These are phyloP conservation scores for Macrolepiota albuminosa DNA, from an alignment of 768 basidiomycete genomes.

Conservation along the genomic window DNA sequence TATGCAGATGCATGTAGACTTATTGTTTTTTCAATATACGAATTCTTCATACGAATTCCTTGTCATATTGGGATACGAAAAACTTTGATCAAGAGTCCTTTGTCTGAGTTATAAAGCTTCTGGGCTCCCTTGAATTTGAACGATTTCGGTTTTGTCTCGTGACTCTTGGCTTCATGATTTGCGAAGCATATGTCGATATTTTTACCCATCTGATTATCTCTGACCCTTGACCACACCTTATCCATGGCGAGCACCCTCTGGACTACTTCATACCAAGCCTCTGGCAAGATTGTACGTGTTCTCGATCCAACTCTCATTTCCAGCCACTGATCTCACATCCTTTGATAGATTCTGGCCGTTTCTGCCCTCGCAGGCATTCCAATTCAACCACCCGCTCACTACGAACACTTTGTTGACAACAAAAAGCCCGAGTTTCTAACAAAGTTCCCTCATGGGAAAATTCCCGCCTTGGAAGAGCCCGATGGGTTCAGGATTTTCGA, in stretches of 20 bases:
- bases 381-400: constrained; percentile 47
- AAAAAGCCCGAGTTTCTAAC: constrained; percentile 60
- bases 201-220: neutral
- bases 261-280: constrained; percentile 35
- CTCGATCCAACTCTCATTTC: neutral
- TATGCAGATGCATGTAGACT: neutral
- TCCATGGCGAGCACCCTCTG: constrained; percentile 54
- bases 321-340: neutral
- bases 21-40: neutral
- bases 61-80: neutral
- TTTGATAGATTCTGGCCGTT: constrained; percentile 40
- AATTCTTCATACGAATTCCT: neutral
- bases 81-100: neutral
- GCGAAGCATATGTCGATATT: neutral
- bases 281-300: constrained; percentile 48
- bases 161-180: neutral
- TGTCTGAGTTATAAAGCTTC: neutral
- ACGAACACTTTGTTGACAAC: constrained; percentile 62
- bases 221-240: neutral
- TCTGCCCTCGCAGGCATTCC: constrained; percentile 58
- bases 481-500: constrained; percentile 83
- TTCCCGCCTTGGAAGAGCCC: constrained; percentile 74
- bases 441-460: constrained; percentile 80
- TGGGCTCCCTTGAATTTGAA: neutral
- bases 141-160: neutral